Base-by-base conservation (phyloP, 768 basidiomycete genomes). In the Leccinum boreale region DNA sequence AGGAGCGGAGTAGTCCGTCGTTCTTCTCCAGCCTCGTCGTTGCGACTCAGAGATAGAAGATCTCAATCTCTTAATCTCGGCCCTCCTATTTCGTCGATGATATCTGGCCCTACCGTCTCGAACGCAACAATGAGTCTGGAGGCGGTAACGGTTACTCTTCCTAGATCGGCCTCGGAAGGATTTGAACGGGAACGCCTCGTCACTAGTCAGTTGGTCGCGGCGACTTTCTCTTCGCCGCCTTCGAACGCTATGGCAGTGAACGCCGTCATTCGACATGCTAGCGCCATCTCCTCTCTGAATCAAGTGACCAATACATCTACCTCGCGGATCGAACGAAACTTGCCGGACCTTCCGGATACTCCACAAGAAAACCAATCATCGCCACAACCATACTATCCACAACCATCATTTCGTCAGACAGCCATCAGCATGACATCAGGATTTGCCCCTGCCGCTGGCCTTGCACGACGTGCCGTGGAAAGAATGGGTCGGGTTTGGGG, bases 391-490 rank as follows among this genome's bases (percentile, higher is more conserved):
- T 35, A 59, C 36, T 62, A 56, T 53, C 57, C 67, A 24, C 67
- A 72, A 45, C 71, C 74, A 11, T 73, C 76, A 26, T 73, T 81
- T 59, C 75, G 86, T 21, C 86, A 84, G 65, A 84, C 86, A n/a
- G 81, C 89, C 17, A 79, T 90, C 60, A 90, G 88, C 64, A 85
- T 91, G 75, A 82, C 86, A 3, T 79, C 78, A 39, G 80, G 84
- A 44, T 78, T 89, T 50, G 84, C 85, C 3, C 87, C 88, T 26
- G 86, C 85, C 21, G 87, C 87, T 17, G 89, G 88, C 9, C 78
- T 89, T 9, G 90, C 89, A 10, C 86, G 85, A 66, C 81, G 86
- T 56, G 89, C 90, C 3, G 88, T 89, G 3, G 89, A 90, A 74
- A 87, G 84, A 70, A 83, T 91, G 77, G 85, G 85, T 39, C 80